phyloP scores from a whole-genome alignment of 2,329 filamentous ascomycete genomes.

The Xylariaceae sp. region DNA sequence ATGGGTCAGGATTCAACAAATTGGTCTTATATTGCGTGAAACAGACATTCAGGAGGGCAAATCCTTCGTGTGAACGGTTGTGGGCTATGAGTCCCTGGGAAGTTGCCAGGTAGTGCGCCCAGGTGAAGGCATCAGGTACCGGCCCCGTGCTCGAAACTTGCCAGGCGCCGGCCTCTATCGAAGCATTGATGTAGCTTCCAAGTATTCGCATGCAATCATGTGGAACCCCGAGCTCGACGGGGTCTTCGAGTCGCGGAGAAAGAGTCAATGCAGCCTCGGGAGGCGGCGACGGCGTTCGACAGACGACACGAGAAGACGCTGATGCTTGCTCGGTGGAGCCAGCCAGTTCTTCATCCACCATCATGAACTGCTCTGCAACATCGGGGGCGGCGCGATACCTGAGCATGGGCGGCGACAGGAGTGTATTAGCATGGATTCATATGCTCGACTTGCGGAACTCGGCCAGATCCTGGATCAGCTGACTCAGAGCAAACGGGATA shows the following conservation, averaged over 20 bases:
- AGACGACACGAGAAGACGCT: conserved; percentile 24
- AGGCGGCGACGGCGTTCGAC: conserved; percentile 29
- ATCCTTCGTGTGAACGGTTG: conserved; percentile 28
- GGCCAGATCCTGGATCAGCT: background rate
- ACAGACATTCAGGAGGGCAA: conserved; percentile 28
- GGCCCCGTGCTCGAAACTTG: conserved; percentile 21
- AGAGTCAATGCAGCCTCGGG: conserved; percentile 21
- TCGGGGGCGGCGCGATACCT: conserved; percentile 25
- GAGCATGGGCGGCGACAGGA: background rate
- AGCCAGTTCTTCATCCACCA: conserved; percentile 23
- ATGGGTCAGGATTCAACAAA: conserved; percentile 27
- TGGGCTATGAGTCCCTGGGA: conserved; percentile 31
- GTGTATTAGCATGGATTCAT: conserved; percentile 2
- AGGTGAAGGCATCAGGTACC: conserved; percentile 30
- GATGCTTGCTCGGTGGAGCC: conserved; percentile 5
- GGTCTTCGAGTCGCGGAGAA: conserved; percentile 26
- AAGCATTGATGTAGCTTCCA: conserved; percentile 25
- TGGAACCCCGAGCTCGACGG: conserved; percentile 26
- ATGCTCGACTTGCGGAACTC: background rate
- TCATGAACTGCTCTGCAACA: conserved; percentile 29
- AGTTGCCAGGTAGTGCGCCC: conserved; percentile 31
- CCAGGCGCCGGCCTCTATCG: conserved; percentile 27
- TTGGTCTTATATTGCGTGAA: conserved; percentile 30
- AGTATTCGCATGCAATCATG: conserved; percentile 32
- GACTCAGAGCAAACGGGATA: background rate